phyloP scores from a whole-genome alignment of 371 early-diverging fungal species.

The Mucor circinelloides region DNA sequence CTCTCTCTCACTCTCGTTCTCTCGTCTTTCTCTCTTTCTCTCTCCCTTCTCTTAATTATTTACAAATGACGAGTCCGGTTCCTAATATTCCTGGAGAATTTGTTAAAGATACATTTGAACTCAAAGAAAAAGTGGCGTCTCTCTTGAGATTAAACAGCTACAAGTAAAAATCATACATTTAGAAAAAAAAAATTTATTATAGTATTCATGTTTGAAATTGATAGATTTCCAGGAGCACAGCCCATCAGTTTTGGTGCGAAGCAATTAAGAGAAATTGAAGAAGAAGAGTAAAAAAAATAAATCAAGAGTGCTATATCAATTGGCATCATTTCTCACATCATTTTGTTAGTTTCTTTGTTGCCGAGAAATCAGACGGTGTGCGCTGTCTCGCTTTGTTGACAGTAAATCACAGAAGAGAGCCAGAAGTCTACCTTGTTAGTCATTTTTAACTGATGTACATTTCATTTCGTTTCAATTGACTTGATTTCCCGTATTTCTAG shows the following conservation, averaged over 20 bases:
- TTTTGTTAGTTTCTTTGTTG: conserved; percentile 81
- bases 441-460: background rate
- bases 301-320: conserved; percentile 42
- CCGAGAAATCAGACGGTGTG: conserved; percentile 98
- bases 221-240: conserved; percentile 91
- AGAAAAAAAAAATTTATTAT: background rate
- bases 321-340: background rate
- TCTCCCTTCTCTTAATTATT: conserved; percentile 7
- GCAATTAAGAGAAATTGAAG: conserved; percentile 72
- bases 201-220: background rate
- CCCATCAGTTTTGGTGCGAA: conserved; percentile 85
- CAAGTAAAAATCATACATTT: conserved; percentile 26
- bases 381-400: conserved; percentile 81
- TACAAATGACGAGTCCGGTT: conserved; percentile 32
- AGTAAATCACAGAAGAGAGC: conserved; percentile 40
- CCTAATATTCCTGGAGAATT: conserved; percentile 53
- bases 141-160: conserved; percentile 42
- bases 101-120: conserved; percentile 30
- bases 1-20: no score
- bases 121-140: conserved; percentile 41
- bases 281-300: conserved; percentile 64
- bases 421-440: conserved; percentile 68
- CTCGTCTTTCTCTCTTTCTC: background rate
- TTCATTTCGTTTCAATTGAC: background rate
- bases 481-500: conserved; percentile 34